Percentiles rank a stretch among this genome's conserved stretches.
Evolutionary conservation across 1,139 yeast genomes (phyloP).

Genomic region (Yamadazyma songkhlaensis): DNA sequence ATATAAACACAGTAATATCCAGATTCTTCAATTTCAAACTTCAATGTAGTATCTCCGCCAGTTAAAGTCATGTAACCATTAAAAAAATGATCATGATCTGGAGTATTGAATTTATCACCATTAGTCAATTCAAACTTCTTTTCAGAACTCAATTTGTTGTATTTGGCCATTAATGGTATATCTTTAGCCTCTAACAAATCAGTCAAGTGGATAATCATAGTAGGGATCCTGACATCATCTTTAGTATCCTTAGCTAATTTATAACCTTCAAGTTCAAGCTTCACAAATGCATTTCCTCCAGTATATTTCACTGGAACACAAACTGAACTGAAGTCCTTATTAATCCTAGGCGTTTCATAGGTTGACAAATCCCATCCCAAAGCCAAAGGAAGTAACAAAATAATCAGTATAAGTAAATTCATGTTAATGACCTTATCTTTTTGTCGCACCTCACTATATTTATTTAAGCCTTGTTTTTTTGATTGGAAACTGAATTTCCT

Average conservation of each 20-base stretch:
- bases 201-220: conserved; percentile 23
- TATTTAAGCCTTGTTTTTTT: no score
- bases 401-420: no score
- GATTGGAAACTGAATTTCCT: no score
- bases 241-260: neutral
- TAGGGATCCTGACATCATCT: conserved; percentile 15
- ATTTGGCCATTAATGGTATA: conserved; percentile 16
- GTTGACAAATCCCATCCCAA: neutral
- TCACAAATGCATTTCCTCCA: conserved; percentile 5
- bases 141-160: conserved; percentile 7
- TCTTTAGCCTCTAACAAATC: conserved; percentile 23
- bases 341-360: conserved; percentile 1
- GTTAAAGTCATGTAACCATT: conserved; percentile 8
- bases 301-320: conserved; percentile 8
- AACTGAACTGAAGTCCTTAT: conserved; percentile 2
- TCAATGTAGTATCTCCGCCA: neutral
- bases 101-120: conserved; percentile 9
- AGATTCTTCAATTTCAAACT: conserved; percentile 19
- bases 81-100: neutral
- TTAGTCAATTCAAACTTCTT: conserved; percentile 9
- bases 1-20: conserved; percentile 37
- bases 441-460: no score
- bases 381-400: no score
- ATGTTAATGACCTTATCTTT: no score
- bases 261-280: neutral